A percentile compares a stretch with the other conserved stretches of the same genome.
Conservation (phyloP, 1,284 basidiomycete species). For the Acaromyces ingoldii region DNA sequence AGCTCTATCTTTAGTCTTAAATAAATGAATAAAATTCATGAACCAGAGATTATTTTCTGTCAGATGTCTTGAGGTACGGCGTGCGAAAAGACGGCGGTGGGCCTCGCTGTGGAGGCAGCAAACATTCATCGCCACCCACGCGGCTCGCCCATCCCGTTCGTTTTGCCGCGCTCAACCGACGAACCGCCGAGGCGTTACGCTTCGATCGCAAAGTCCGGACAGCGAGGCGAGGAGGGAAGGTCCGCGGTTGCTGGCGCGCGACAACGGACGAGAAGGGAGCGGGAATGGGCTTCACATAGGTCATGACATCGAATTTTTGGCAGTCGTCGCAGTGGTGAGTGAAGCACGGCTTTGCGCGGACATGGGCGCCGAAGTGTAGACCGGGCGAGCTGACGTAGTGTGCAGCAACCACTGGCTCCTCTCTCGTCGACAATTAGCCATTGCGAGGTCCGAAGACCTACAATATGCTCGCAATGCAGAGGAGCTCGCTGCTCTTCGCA, state of each 20-base stretch:
- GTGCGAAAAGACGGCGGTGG: too few relatives aligned
- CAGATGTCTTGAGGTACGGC: background rate
- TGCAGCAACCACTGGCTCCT: slow-evolving; percentile 46
- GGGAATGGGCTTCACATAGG: background rate
- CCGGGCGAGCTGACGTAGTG: background rate
- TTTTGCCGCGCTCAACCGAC: background rate
- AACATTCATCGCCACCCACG: too few relatives aligned
- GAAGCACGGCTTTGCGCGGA: background rate
- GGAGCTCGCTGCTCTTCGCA: slow-evolving; percentile 37
- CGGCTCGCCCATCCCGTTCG: too few relatives aligned
- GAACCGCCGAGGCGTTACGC: background rate
- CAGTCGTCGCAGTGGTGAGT: slow-evolving; percentile 41
- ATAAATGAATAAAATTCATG: too few relatives aligned
- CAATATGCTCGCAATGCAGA: slow-evolving; percentile 23
- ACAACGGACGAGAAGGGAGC: background rate
- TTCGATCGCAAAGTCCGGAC: background rate
- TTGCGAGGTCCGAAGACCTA: slow-evolving; percentile 38
- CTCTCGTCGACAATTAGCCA: slow-evolving; percentile 28
- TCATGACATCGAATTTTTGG: slow-evolving; percentile 48
- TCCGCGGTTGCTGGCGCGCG: background rate
- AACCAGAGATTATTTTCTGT: background rate
- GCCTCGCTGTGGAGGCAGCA: too few relatives aligned
- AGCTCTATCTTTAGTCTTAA: too few relatives aligned
- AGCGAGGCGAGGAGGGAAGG: background rate
- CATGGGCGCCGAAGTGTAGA: background rate